Conservation (phyloP, 1,284 basidiomycete species). For the Rhodotorula glutinis region DNA sequence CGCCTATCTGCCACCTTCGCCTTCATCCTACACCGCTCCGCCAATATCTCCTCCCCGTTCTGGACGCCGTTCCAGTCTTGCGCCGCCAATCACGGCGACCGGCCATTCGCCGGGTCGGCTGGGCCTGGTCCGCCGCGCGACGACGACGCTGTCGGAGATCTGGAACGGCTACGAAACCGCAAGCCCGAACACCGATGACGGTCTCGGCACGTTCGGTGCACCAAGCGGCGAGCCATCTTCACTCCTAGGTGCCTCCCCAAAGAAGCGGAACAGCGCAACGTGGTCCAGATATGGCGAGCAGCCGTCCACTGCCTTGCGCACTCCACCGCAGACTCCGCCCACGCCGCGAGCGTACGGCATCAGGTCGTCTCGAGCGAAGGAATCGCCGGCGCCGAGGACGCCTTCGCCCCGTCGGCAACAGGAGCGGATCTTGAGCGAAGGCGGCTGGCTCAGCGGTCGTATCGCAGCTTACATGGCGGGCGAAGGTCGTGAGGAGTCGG, state of each 20-base stretch:
- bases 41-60: background rate
- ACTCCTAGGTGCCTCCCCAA: background rate
- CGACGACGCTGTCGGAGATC: background rate
- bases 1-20: conserved; percentile 1
- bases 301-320: background rate
- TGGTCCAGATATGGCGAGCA: background rate
- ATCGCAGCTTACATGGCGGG: background rate
- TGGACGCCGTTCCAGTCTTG: background rate
- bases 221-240: background rate
- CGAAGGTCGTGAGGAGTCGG: background rate
- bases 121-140: background rate
- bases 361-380: background rate
- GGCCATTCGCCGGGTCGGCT: background rate
- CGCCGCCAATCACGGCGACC: background rate
- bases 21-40: too few relatives aligned
- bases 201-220: background rate
- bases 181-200: background rate
- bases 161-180: background rate
- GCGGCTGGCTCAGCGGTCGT: conserved; percentile 12
- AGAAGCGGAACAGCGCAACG: background rate
- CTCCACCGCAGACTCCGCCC: conserved; percentile 10
- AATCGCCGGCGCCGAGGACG: background rate
- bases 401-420: background rate
- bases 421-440: background rate
- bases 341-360: background rate